These are phyloP conservation scores for Erysimum pusillum DNA, from an alignment of 441 rosid species.

Conservation along the genomic window DNA sequence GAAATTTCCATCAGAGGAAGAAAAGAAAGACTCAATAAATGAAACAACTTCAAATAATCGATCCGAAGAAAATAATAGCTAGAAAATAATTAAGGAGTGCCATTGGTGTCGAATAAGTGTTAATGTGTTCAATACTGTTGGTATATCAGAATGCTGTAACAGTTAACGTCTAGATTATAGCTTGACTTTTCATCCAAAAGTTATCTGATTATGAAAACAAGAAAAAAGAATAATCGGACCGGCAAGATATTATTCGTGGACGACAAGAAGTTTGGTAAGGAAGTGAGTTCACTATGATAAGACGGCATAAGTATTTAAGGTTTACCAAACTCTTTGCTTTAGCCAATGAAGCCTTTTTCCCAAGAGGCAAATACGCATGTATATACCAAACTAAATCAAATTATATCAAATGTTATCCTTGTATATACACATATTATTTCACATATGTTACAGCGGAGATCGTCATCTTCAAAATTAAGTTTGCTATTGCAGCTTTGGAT, in stretches of 20 bases:
- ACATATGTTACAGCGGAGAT: neutral
- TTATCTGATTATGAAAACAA: neutral
- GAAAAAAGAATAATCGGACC: neutral
- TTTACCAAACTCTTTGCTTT: slow-evolving; percentile 33
- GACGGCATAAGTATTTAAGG: slow-evolving; percentile 12
- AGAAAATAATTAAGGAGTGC: neutral
- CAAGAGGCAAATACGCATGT: neutral
- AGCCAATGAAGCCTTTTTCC: neutral
- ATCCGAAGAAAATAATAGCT: neutral
- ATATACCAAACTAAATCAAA: neutral
- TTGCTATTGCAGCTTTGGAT: neutral
- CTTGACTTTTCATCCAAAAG: neutral
- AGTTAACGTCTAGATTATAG: neutral
- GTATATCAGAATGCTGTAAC: neutral
- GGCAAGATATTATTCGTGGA: slow-evolving; percentile 6
- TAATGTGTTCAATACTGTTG: no score
- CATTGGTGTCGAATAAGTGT: neutral
- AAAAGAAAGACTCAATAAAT: neutral
- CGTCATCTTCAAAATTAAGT: neutral
- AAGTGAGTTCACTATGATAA: slow-evolving; percentile 29
- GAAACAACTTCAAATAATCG: neutral
- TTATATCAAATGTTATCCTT: neutral
- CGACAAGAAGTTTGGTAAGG: slow-evolving; percentile 32
- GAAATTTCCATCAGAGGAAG: neutral
- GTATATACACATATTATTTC: neutral